Evolutionary conservation across 2,329 filamentous ascomycete genomes (phyloP), one percentile per base, ranked within the genome.

Genomic region (Ophiostoma tasmaniense): DNA sequence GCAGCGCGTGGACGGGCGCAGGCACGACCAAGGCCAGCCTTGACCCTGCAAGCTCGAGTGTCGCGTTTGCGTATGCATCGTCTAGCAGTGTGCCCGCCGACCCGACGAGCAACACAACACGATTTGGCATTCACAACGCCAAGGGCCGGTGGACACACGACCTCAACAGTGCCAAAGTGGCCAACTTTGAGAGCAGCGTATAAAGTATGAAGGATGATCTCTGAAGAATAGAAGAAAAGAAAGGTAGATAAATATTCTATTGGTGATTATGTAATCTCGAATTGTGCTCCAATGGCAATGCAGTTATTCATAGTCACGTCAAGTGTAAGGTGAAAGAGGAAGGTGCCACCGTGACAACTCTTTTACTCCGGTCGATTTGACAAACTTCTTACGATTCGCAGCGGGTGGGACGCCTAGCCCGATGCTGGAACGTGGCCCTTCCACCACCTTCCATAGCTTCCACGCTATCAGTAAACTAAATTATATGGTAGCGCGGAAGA

Each of bases 401-500:
- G 20, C 59, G 17, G n/a, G 59, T 62, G 59, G 59, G 50, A 55
- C 50, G 14, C 59, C 59, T 37, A 37, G 61, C 20, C 28, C 30
- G 61, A n/a, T 64, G 61, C 61, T 64, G 61, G 61, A 71, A 71
- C 71, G 71, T 72, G 71, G 69, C 71, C 68, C 70, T 70, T 71
- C 66, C 45, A 67, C 55, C 42, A 45, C 64, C 28, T 70, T 71
- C 66, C 64, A 68, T 61, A 22, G 61, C 45, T 39, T 67, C 52
- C 37, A 35, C 55, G 5, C 42, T 45, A 45, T 45, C 42, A n/a
- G 14, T n/a, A 66, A n/a, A 8, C 33, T 33, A 39, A 14, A 8
- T n/a, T 33, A 13, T 22, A 11, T 64, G 14, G n/a, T 14, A 62
- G 62, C 52, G 52, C 68, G 64, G 64, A 66, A 62, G n/a, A 66